phyloP scores from a whole-genome alignment of 1,284 basidiomycete genomes.

The Puccinia coronata region DNA sequence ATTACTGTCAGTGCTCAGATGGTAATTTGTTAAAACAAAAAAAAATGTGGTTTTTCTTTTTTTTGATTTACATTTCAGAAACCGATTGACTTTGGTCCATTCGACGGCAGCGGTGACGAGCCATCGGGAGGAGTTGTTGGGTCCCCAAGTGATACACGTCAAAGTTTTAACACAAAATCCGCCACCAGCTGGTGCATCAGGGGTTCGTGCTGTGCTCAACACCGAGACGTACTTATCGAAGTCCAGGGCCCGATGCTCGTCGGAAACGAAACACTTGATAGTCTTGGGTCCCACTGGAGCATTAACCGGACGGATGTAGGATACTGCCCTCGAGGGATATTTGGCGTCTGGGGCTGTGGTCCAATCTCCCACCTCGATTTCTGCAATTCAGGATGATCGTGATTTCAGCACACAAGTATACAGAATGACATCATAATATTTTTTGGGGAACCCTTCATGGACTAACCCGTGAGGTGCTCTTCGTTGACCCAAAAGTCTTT shows the following conservation, averaged over 20 bases:
- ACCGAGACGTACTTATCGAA: constrained; percentile 18
- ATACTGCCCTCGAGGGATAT: constrained; percentile 69
- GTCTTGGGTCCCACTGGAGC: constrained; percentile 81
- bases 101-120: constrained; percentile 88
- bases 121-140: constrained; percentile 72
- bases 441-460: neutral
- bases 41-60: neutral
- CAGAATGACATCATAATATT: too few relatives aligned
- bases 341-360: constrained; percentile 69
- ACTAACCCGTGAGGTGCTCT: constrained; percentile 83
- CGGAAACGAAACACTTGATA: constrained; percentile 17
- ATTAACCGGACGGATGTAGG: constrained; percentile 91
- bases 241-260: constrained; percentile 13
- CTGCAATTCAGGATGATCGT: constrained; percentile 62
- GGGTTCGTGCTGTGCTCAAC: constrained; percentile 63
- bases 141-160: constrained; percentile 93
- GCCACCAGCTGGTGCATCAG: constrained; percentile 88
- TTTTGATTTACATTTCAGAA: constrained; percentile 25
- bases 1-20: too few relatives aligned
- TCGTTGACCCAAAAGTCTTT: constrained; percentile 85
- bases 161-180: constrained; percentile 90
- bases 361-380: constrained; percentile 92
- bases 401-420: too few relatives aligned
- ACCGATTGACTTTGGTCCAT: constrained; percentile 63
- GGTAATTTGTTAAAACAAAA: too few relatives aligned